phyloP scores from a whole-genome alignment of 129 eudicot species.

The Gnaphalium uliginosum region DNA sequence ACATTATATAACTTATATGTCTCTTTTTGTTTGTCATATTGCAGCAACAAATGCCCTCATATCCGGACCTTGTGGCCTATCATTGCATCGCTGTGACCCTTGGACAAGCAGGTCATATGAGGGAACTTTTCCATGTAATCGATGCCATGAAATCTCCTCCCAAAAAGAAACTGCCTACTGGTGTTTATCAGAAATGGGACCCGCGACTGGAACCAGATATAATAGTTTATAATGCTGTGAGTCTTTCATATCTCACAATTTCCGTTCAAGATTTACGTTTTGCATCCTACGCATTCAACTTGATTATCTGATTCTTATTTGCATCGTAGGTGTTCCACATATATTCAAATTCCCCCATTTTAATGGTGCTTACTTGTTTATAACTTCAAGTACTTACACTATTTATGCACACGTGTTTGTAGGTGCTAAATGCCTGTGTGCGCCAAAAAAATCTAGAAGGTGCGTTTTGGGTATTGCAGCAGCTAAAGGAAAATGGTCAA shows the following conservation, averaged over 20 bases:
- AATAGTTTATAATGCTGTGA: constrained; percentile 81
- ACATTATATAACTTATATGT: not conserved
- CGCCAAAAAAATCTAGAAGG: constrained; percentile 85
- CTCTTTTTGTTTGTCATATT: constrained; percentile 15
- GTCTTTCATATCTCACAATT: constrained; percentile 28
- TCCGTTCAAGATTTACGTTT: not conserved
- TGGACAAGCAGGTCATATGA: constrained; percentile 97
- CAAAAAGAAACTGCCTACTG: constrained; percentile 60
- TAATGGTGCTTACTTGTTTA: not conserved
- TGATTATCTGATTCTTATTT: not conserved
- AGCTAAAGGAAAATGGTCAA: constrained; percentile 67
- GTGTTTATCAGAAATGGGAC: constrained; percentile 69
- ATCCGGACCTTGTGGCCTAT: constrained; percentile 87
- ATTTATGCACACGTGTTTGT: constrained; percentile 3
- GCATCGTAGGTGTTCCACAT: not conserved
- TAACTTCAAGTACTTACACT: not conserved
- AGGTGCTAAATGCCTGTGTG: constrained; percentile 96
- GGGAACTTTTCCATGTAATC: constrained; percentile 87
- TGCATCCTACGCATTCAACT: not conserved
- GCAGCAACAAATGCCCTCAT: constrained; percentile 76
- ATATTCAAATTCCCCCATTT: not conserved
- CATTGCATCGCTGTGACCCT: constrained; percentile 87
- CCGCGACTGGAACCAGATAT: constrained; percentile 91
- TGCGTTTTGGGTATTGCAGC: constrained; percentile 92
- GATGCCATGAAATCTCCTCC: constrained; percentile 92